These are phyloP conservation scores for Lactarius sanguifluus DNA, from an alignment of 768 basidiomycete species.

Conservation along the genomic window DNA sequence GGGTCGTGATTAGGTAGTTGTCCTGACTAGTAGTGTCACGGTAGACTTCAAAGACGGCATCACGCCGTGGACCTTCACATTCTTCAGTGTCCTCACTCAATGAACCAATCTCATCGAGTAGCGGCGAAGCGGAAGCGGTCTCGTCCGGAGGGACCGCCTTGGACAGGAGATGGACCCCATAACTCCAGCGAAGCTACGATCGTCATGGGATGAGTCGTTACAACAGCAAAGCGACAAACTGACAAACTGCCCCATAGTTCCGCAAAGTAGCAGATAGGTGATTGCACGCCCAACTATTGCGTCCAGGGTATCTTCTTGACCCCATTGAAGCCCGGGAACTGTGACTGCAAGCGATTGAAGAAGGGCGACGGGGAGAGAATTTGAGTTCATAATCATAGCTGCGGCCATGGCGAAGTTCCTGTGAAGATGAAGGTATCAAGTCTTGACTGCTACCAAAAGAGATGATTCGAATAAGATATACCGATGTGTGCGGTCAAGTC, in stretches of 20 bases:
- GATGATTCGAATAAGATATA: slow-evolving; percentile 35
- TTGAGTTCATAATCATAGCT: slow-evolving; percentile 92
- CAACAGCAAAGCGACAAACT: slow-evolving; percentile 35
- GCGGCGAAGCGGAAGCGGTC: slow-evolving; percentile 25
- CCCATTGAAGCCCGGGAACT: slow-evolving; percentile 83
- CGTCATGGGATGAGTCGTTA: not conserved
- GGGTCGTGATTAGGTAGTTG: too few species aligned
- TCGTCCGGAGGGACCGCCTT: slow-evolving; percentile 48
- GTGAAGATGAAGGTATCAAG: slow-evolving; percentile 6
- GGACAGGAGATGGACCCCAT: slow-evolving; percentile 82
- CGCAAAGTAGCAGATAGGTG: slow-evolving; percentile 88
- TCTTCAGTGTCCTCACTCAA: not conserved
- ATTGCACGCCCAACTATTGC: slow-evolving; percentile 91
- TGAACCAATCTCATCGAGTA: not conserved
- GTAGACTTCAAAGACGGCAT: not conserved
- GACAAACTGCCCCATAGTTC: slow-evolving; percentile 94
- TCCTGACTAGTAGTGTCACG: not conserved
- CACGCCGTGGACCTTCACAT: not conserved
- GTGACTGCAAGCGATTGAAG: slow-evolving; percentile 88
- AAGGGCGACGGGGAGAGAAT: slow-evolving; percentile 91
- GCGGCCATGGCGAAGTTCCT: slow-evolving; percentile 81
- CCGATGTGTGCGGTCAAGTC: slow-evolving; percentile 77
- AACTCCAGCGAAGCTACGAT: slow-evolving; percentile 83
- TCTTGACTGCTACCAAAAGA: not conserved
- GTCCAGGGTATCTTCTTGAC: slow-evolving; percentile 71